These are phyloP conservation scores for Graphilbum sp. DNA, from an alignment of 2,329 filamentous ascomycete genomes.

Conservation along the genomic window DNA sequence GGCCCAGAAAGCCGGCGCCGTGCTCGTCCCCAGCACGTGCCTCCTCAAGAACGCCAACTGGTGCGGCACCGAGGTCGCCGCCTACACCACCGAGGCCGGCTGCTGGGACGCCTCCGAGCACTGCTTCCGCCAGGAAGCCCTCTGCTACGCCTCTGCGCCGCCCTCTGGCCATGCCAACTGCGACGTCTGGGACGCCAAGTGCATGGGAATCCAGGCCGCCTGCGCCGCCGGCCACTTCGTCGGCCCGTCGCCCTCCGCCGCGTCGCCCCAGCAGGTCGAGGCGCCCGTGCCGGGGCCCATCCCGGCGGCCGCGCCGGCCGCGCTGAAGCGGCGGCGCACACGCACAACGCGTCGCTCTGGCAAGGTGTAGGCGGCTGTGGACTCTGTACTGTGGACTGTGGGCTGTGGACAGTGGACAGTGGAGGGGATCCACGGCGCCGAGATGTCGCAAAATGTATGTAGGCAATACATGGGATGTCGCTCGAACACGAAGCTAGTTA, in stretches of 20 bases:
- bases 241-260: slow-evolving; percentile 30
- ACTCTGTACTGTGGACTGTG: no score
- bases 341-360: no score
- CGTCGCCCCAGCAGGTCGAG: slow-evolving; percentile 18
- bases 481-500: no score
- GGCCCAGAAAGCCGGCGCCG: slow-evolving; percentile 23
- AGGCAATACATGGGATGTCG: no score
- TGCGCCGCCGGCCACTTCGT: slow-evolving; percentile 26
- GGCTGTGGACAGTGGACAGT: no score
- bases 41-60: slow-evolving; percentile 56
- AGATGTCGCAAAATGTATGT: no score
- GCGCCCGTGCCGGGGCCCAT: slow-evolving; percentile 17
- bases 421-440: no score
- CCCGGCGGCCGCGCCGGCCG: slow-evolving; percentile 9
- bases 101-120: slow-evolving; percentile 42
- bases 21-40: slow-evolving; percentile 32
- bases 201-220: slow-evolving; percentile 26
- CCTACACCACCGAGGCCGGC: slow-evolving; percentile 34
- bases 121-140: slow-evolving; percentile 41
- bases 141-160: slow-evolving; percentile 42
- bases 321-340: no score
- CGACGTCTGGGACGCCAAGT: slow-evolving; percentile 45
- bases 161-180: slow-evolving; percentile 46
- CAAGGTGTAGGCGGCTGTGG: no score
- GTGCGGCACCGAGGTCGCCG: slow-evolving; percentile 45